Evolutionary conservation across 352 stramenopile genomes (phyloP).

Genomic region (Pythium diclinum): DNA sequence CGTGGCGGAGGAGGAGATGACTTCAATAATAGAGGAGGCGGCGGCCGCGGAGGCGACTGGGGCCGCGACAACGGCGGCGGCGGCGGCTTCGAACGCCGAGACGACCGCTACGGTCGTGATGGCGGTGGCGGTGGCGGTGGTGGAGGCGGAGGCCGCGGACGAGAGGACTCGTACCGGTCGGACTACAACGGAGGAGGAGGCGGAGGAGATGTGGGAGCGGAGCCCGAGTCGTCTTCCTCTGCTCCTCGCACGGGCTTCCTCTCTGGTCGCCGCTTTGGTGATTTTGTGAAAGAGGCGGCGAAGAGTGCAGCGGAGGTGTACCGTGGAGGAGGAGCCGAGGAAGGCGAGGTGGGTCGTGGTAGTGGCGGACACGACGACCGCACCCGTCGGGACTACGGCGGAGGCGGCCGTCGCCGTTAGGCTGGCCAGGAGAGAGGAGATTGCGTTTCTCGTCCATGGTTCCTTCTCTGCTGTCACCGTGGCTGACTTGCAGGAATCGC

Average conservation of each 20-base stretch:
- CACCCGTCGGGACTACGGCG: constrained; percentile 42
- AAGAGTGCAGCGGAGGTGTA: constrained; percentile 27
- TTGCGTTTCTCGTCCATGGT: background rate
- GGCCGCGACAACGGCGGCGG: constrained; percentile 7
- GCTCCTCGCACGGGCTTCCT: constrained; percentile 16
- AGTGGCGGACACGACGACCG: constrained; percentile 54
- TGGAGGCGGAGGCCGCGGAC: constrained; percentile 12
- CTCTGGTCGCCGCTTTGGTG: constrained; percentile 23
- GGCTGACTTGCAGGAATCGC: too few relatives aligned
- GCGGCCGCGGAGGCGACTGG: background rate
- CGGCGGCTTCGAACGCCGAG: background rate
- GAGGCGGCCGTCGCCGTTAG: constrained; percentile 10
- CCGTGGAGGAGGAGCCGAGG: constrained; percentile 14
- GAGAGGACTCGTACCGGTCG: constrained; percentile 24
- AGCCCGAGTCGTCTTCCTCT: background rate
- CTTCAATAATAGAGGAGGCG: background rate
- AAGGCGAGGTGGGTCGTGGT: constrained; percentile 17
- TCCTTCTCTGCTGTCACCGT: too few relatives aligned
- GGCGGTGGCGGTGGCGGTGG: constrained; percentile 14
- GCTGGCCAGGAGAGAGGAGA: background rate
- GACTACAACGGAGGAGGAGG: constrained; percentile 13
- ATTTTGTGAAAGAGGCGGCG: constrained; percentile 26
- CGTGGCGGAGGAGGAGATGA: constrained; percentile 17
- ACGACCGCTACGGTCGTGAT: constrained; percentile 4
- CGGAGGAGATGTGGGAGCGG: constrained; percentile 1